A percentile compares a stretch with the other conserved stretches of the same genome.
Evolutionary conservation across 805 yeast genomes (phyloP).

Genomic region (Cyberlindnera samutprakarnensis): DNA sequence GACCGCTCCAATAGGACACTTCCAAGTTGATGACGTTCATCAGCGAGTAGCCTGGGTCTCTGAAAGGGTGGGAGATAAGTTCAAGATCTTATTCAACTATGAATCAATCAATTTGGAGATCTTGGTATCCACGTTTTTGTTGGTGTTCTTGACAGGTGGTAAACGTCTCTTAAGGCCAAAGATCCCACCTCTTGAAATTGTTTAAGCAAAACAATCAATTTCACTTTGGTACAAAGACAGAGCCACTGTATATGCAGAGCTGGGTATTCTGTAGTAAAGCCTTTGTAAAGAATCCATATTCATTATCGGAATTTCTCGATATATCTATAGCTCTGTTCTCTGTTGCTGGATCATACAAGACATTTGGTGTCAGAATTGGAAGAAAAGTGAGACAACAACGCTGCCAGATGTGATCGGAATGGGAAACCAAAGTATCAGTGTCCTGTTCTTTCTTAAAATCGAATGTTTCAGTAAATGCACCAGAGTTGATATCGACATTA

Average conservation of each 20-base stretch:
- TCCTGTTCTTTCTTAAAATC: slow-evolving; percentile 7
- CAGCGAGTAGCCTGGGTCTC: slow-evolving; percentile 16
- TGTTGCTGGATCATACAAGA: slow-evolving; percentile 16
- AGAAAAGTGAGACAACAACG: slow-evolving; percentile 19
- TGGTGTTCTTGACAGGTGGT: slow-evolving; percentile 7
- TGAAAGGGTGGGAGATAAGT: slow-evolving; percentile 8
- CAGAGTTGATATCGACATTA: slow-evolving; percentile 6
- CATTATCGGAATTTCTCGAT: slow-evolving; percentile 11
- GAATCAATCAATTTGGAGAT: slow-evolving; percentile 19
- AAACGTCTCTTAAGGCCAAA: slow-evolving; percentile 1
- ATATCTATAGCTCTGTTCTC: slow-evolving; percentile 17
- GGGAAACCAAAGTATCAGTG: slow-evolving; percentile 8
- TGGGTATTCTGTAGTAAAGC: slow-evolving; percentile 9
- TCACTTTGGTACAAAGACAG: slow-evolving; percentile 9
- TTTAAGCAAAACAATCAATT: not conserved
- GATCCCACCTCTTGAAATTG: not conserved
- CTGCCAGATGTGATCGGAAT: slow-evolving; percentile 15
- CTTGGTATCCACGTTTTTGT: slow-evolving; percentile 16
- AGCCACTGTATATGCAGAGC: slow-evolving; percentile 18
- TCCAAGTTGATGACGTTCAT: slow-evolving; percentile 7
- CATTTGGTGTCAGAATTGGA: slow-evolving; percentile 13
- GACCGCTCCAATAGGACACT: slow-evolving; percentile 2
- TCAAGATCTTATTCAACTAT: slow-evolving; percentile 13
- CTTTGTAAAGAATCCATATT: slow-evolving; percentile 17
- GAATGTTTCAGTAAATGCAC: slow-evolving; percentile 15